Conservation (phyloP, 345 rosid genomes). For the Brassica rapa region DNA sequence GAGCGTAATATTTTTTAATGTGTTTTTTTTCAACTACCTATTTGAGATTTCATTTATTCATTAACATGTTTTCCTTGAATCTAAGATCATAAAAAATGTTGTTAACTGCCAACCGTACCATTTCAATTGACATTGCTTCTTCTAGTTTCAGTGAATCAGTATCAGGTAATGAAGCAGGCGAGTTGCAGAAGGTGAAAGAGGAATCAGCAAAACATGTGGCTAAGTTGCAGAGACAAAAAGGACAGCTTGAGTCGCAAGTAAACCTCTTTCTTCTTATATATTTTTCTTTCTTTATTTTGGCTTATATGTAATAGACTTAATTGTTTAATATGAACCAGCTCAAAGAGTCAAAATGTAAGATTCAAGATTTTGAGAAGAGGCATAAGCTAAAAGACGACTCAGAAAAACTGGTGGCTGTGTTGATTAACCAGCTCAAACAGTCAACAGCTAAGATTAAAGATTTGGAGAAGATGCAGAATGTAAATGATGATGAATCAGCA, state of each 20-base stretch:
- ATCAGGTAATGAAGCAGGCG: slow-evolving; percentile 7
- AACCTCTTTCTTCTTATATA: not conserved
- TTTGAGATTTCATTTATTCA: no score
- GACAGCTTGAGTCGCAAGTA: slow-evolving; percentile 1
- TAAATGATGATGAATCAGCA: slow-evolving; percentile 21
- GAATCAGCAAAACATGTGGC: slow-evolving; percentile 16
- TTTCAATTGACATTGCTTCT: not conserved
- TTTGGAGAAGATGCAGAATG: slow-evolving; percentile 5
- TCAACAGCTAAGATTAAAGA: not conserved
- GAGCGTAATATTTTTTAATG: no score
- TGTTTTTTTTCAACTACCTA: no score
- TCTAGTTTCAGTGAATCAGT: slow-evolving; percentile 6
- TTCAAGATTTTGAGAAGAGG: not conserved
- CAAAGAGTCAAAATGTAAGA: not conserved
- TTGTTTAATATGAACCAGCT: not conserved
- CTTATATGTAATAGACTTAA: not conserved
- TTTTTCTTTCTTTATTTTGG: not conserved
- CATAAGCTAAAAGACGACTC: not conserved
- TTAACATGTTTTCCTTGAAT: no score
- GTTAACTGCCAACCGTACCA: not conserved
- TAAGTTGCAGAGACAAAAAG: slow-evolving; percentile 11
- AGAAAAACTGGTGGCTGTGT: not conserved
- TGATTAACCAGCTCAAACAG: not conserved
- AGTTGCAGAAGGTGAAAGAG: slow-evolving; percentile 14
- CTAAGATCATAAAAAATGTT: not conserved